Evolutionary conservation across 495 filamentous ascomycete genomes (phyloP), one percentile per base, ranked within the genome.

Genomic region (Hyphodiscus hymeniophilus): DNA sequence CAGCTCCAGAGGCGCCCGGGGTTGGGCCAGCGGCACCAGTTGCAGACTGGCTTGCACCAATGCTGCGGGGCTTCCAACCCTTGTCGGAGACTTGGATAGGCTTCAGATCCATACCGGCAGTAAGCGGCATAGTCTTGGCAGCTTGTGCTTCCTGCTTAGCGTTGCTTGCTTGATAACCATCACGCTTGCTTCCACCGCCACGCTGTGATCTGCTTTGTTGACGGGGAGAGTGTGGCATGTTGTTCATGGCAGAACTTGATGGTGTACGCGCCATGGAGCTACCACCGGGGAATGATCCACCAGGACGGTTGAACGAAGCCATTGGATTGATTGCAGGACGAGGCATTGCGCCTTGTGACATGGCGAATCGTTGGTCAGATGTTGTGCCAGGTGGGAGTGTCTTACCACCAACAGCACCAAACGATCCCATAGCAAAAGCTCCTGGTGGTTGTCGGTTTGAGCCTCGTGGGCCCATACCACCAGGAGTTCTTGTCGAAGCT

Each of bases 31-130:
- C 60, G 45, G 66, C 66, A 20, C 60, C 54, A 23, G 66, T 63
- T 34, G 64, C 45, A 17, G 50, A 51, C 47, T 53, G 50, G n/a
- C 57, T 55, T 3, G 63, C 39, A 28, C 66, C 74, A 46, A 92
- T 50, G 52, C 85, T 89, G 31, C 70, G 77, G n/a, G 92, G 85
- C 67, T 94, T 96, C 92, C 92, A 99, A 17, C 92, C 89, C 28
- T 69, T 76, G 7, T 73, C 52, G 1, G 87, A 81, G 10, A 80
- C 63, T 32, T 74, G 68, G 15, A 97, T 82, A 48, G 86, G 82
- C 66, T 91, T 85, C 49, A 99, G 62, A 5, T 95, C 83, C 66
- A 75, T 70, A 55, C 83, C 80, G 34, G 76, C 78, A 46, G 89
- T 94, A 24, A 95, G 80, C 48, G 94, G 91, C 86, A 97, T 95